Evolutionary conservation across 208 protist species (phyloP).

Genomic region (Wallacemonas sp.): DNA sequence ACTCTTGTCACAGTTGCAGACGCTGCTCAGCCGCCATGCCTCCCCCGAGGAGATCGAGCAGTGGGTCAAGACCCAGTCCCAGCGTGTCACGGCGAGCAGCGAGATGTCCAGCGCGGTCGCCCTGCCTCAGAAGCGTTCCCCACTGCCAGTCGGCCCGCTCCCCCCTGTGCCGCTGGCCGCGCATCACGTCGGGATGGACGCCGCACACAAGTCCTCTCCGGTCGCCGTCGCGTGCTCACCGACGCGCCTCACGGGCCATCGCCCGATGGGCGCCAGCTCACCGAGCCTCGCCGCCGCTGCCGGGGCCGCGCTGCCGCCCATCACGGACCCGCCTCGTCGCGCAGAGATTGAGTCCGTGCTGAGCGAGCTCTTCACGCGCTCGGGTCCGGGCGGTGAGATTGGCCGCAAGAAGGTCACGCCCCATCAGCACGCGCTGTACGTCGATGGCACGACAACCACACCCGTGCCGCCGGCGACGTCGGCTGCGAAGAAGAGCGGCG

Average conservation of each 20-base stretch:
- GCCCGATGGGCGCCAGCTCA: no score
- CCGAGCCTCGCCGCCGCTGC: no score
- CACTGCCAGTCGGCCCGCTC: no score
- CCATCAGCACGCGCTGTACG: background rate
- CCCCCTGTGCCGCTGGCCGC: no score
- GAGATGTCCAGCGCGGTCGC: background rate
- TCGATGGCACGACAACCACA: background rate
- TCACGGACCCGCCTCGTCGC: background rate
- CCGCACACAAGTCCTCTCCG: no score
- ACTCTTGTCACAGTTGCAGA: conserved; percentile 24
- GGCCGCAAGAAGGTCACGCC: background rate
- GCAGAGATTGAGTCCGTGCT: conserved; percentile 4
- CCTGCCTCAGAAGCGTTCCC: no score
- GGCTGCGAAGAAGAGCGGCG: background rate
- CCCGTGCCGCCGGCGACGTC: background rate
- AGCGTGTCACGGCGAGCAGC: background rate
- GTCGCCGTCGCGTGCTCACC: no score
- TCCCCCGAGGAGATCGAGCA: conserved; percentile 23
- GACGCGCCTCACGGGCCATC: background rate
- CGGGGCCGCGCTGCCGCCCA: background rate
- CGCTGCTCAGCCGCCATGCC: background rate
- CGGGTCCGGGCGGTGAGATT: background rate
- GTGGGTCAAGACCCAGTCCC: conserved; percentile 13
- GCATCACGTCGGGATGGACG: no score
- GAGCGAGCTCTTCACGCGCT: background rate